These are phyloP conservation scores for Clathrus columnatus DNA, from an alignment of 768 basidiomycete genomes.

Conservation along the genomic window DNA sequence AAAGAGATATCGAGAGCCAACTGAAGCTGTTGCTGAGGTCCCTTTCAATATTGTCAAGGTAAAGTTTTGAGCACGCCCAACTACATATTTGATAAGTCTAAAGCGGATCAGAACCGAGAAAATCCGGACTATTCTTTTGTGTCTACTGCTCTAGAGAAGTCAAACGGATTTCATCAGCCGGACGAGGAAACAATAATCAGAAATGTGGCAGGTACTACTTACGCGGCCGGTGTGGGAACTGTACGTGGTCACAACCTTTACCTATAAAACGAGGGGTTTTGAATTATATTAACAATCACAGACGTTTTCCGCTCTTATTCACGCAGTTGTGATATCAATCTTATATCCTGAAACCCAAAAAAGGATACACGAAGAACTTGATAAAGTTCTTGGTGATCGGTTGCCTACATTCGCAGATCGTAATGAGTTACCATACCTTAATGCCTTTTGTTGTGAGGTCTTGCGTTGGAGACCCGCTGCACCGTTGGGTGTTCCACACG, in stretches of 20 bases:
- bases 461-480: neutral
- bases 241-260: neutral
- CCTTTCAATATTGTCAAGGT: slow-evolving; percentile 5
- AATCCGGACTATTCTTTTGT: neutral
- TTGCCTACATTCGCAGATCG: no score
- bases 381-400: neutral
- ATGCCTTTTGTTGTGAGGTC: slow-evolving; percentile 1
- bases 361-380: slow-evolving; percentile 1
- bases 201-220: neutral
- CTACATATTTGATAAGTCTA: neutral
- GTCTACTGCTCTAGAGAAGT: neutral
- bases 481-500: slow-evolving; percentile 3
- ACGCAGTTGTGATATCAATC: neutral
- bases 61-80: neutral
- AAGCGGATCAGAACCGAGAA: neutral
- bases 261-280: neutral
- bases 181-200: neutral
- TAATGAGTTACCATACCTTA: slow-evolving; percentile 4
- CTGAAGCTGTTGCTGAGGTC: neutral
- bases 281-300: neutral
- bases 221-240: slow-evolving; percentile 1
- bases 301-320: neutral
- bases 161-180: neutral
- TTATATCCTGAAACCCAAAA: neutral
- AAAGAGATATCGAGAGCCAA: neutral